Evolutionary conservation across 495 filamentous ascomycete species (phyloP).

Genomic region (Penicillium lividum): DNA sequence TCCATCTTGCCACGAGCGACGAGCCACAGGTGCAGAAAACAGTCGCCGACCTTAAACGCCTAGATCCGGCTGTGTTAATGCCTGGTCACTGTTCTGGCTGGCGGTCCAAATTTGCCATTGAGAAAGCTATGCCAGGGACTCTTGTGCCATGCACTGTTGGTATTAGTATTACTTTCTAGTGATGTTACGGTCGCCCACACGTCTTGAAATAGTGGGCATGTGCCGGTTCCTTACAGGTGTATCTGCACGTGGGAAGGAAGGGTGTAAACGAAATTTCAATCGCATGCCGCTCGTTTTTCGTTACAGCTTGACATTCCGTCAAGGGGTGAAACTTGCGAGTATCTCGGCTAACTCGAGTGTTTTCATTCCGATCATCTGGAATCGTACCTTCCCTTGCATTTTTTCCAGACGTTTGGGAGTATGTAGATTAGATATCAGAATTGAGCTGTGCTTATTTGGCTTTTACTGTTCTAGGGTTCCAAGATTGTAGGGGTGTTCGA

Average conservation of each 20-base stretch:
- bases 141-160: slow-evolving; percentile 61
- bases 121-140: slow-evolving; percentile 55
- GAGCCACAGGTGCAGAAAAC: slow-evolving; percentile 47
- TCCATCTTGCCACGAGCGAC: slow-evolving; percentile 56
- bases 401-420: slow-evolving; percentile 15
- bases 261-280: slow-evolving; percentile 3
- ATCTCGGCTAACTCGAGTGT: slow-evolving; percentile 18
- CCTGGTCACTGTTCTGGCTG: slow-evolving; percentile 64
- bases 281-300: slow-evolving; percentile 19
- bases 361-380: slow-evolving; percentile 16
- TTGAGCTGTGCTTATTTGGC: neutral
- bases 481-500: neutral
- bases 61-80: slow-evolving; percentile 56
- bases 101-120: slow-evolving; percentile 61
- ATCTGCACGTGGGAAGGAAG: slow-evolving; percentile 24
- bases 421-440: slow-evolving; percentile 6
- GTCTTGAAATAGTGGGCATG: neutral
- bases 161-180: slow-evolving; percentile 48
- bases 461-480: neutral
- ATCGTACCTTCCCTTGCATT: slow-evolving; percentile 22
- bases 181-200: slow-evolving; percentile 5
- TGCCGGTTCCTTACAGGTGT: slow-evolving; percentile 7
- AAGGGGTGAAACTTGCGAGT: slow-evolving; percentile 14
- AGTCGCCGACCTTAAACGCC: slow-evolving; percentile 50
- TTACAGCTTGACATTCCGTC: slow-evolving; percentile 15